Conservation (phyloP, 2,329 filamentous ascomycete genomes). For the Xylariales sp. region DNA sequence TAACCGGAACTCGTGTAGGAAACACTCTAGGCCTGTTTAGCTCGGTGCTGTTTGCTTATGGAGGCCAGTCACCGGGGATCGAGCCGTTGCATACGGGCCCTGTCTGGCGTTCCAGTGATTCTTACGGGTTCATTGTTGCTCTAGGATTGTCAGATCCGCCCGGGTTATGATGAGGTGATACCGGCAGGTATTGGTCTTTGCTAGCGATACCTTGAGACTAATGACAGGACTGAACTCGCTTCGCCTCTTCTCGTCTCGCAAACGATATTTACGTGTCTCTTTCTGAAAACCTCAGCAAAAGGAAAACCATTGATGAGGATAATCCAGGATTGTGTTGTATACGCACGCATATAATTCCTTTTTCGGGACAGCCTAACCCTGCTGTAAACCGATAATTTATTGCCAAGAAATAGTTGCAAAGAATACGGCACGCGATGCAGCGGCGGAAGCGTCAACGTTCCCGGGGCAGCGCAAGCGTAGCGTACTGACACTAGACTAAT, state of each 20-base stretch:
- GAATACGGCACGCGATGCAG: constrained; percentile 24
- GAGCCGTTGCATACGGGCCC: constrained; percentile 33
- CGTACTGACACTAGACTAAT: constrained; percentile 1
- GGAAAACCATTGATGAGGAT: not conserved
- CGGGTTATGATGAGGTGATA: not conserved
- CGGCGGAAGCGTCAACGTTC: constrained; percentile 11
- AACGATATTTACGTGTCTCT: not conserved
- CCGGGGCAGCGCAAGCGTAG: constrained; percentile 6
- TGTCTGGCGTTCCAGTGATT: constrained; percentile 26
- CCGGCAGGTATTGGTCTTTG: not conserved
- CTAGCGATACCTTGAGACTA: not conserved
- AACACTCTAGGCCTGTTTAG: constrained; percentile 6
- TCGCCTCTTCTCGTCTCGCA: constrained; percentile 7
- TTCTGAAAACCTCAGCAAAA: not conserved
- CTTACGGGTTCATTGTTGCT: constrained; percentile 15
- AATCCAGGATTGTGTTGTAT: not conserved
- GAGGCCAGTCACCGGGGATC: constrained; percentile 28
- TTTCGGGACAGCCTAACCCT: constrained; percentile 18
- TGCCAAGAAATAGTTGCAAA: constrained; percentile 22
- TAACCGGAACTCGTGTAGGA: constrained; percentile 11
- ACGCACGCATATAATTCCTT: constrained; percentile 18
- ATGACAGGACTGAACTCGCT: not conserved
- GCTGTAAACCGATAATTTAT: constrained; percentile 13
- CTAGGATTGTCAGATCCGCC: constrained; percentile 7
- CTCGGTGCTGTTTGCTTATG: constrained; percentile 7